phyloP scores from a whole-genome alignment of 352 stramenopile species.

The Pythium plurisporium region DNA sequence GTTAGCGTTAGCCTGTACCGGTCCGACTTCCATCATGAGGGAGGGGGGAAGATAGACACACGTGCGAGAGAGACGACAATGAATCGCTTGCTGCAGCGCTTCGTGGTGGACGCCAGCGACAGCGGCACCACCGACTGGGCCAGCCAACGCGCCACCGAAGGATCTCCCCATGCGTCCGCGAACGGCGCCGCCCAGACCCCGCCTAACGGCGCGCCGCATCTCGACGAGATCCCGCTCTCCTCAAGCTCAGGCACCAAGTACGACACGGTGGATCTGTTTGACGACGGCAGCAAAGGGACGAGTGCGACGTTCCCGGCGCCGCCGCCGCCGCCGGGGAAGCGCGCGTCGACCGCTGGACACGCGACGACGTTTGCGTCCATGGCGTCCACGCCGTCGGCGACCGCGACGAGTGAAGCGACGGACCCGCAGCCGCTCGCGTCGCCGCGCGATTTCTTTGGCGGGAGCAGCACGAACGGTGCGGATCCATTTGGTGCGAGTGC shows the following conservation, averaged over 20 bases:
- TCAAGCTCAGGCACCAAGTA: conserved; percentile 23
- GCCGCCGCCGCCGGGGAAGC: background rate
- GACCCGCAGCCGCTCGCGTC: background rate
- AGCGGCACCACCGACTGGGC: conserved; percentile 15
- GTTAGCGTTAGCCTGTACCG: background rate
- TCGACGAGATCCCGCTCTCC: conserved; percentile 33
- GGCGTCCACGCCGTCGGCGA: too few species aligned
- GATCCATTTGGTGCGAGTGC: background rate
- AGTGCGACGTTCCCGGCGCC: background rate
- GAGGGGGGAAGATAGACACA: background rate
- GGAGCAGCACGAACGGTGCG: background rate
- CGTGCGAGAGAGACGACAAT: conserved; percentile 18
- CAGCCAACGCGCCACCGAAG: conserved; percentile 18
- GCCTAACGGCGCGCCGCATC: background rate
- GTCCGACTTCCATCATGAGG: background rate
- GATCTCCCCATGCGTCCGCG: too few species aligned
- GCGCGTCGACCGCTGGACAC: background rate
- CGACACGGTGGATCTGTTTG: conserved; percentile 29
- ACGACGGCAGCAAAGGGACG: conserved; percentile 8
- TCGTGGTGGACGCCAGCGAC: conserved; percentile 28
- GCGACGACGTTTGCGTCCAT: background rate
- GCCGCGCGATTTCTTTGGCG: conserved; percentile 10
- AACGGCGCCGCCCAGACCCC: background rate
- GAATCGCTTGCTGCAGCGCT: conserved; percentile 63
- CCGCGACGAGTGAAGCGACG: too few species aligned